These are phyloP conservation scores for Trypanosoma mega DNA, from an alignment of 208 protist genomes.

Conservation along the genomic window DNA sequence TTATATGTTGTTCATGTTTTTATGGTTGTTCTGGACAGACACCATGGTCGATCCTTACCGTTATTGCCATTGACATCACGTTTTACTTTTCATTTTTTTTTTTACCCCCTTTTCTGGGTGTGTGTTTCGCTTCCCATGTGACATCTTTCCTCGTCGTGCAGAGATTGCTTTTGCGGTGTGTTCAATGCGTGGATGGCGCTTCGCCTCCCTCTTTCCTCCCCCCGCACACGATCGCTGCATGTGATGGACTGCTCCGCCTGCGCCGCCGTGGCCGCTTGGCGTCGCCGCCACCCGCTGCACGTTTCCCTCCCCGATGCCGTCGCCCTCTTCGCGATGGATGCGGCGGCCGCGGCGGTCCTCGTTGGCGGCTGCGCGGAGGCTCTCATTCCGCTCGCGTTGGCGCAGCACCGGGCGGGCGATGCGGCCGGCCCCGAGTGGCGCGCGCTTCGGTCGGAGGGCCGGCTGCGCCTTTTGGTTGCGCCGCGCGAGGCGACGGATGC, in stretches of 20 bases:
- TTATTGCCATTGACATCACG: no score
- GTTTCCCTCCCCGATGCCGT: not conserved
- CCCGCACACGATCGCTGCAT: slow-evolving; percentile 23
- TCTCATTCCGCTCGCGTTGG: slow-evolving; percentile 55
- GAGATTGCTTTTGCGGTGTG: no score
- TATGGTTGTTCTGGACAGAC: no score
- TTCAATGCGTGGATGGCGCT: not conserved
- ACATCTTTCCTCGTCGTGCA: no score
- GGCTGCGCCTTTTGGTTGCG: slow-evolving; percentile 22
- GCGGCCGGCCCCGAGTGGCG: slow-evolving; percentile 33
- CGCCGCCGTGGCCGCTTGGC: slow-evolving; percentile 27
- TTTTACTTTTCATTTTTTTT: slow-evolving; percentile 1
- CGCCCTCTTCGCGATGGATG: slow-evolving; percentile 29
- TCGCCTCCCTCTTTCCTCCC: slow-evolving; percentile 7
- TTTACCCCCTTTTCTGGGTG: not conserved
- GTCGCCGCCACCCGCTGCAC: slow-evolving; percentile 1
- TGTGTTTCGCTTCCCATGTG: not conserved
- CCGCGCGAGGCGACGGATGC: slow-evolving; percentile 13
- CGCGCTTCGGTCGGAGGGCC: slow-evolving; percentile 19
- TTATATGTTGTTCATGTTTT: no score
- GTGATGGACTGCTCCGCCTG: slow-evolving; percentile 55
- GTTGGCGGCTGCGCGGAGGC: slow-evolving; percentile 51
- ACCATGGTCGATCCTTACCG: no score
- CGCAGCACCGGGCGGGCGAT: slow-evolving; percentile 17
- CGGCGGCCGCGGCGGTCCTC: slow-evolving; percentile 40